Percentiles rank a stretch among this genome's conserved stretches.
phyloP scores from a whole-genome alignment of 441 rosid genomes.

The Pelargonium citronellum region DNA sequence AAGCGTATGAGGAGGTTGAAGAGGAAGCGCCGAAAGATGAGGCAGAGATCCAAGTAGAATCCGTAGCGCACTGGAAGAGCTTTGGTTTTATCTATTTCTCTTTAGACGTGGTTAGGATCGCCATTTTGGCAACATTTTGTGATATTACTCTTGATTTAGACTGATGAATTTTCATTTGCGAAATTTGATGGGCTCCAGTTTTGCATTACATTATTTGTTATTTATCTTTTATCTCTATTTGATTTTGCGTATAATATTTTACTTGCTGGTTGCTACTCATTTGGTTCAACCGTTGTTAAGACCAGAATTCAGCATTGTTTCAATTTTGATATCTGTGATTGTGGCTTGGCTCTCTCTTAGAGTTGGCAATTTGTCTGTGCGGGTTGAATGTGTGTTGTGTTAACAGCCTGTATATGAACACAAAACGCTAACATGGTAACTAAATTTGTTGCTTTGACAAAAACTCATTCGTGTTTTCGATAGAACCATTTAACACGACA shows the following conservation, averaged over 20 bases:
- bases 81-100: neutral
- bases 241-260: neutral
- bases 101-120: constrained; percentile 1
- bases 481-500: too few relatives aligned
- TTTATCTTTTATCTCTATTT: neutral
- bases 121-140: constrained; percentile 5
- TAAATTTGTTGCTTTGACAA: too few relatives aligned
- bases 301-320: too few relatives aligned
- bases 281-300: too few relatives aligned
- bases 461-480: too few relatives aligned
- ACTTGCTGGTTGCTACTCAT: neutral
- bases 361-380: too few relatives aligned
- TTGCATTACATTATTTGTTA: neutral
- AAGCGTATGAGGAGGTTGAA: constrained; percentile 46
- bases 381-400: too few relatives aligned
- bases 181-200: neutral
- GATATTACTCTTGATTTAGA: neutral
- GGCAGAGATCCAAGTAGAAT: constrained; percentile 37
- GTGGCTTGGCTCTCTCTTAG: too few relatives aligned
- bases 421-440: too few relatives aligned
- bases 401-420: too few relatives aligned
- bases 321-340: too few relatives aligned
- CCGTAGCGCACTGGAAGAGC: neutral
- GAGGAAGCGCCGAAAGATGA: constrained; percentile 43
- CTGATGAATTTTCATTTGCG: constrained; percentile 1